Conservation (phyloP, 352 stramenopile species). For the Thraustochytrium sp. region DNA sequence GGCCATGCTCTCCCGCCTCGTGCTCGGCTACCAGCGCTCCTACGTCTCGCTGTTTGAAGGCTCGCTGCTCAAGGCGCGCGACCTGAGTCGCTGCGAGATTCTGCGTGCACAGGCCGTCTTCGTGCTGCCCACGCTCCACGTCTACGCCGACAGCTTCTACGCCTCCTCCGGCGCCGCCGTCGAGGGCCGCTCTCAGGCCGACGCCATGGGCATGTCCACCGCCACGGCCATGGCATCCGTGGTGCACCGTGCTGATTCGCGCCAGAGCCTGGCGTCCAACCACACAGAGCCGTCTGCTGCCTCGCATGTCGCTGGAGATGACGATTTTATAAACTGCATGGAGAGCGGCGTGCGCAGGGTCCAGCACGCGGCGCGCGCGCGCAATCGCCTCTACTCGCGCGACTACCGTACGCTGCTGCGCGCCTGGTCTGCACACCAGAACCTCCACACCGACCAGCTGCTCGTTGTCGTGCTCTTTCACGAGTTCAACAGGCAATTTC, state of each 20-base stretch:
- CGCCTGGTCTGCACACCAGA: conserved; percentile 8
- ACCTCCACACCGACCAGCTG: conserved; percentile 8
- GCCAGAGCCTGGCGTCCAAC: no score
- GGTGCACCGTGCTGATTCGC: no score
- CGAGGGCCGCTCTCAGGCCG: neutral
- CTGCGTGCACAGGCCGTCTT: neutral
- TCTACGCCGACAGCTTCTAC: neutral
- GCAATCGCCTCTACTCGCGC: conserved; percentile 1
- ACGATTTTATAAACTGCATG: neutral
- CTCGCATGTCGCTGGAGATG: neutral
- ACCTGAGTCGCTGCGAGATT: neutral
- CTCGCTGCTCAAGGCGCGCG: neutral
- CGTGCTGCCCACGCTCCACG: conserved; percentile 1
- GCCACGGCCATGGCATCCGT: no score
- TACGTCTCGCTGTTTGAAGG: conserved; percentile 14
- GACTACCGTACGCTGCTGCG: conserved; percentile 23
- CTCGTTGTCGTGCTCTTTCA: conserved; percentile 20
- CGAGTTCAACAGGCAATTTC: conserved; percentile 19
- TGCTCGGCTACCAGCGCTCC: conserved; percentile 1
- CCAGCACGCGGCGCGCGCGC: neutral
- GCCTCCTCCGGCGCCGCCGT: neutral
- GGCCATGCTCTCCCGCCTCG: neutral
- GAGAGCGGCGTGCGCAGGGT: neutral
- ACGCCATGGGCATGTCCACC: neutral
- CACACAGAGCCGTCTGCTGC: no score